Base-by-base conservation (phyloP, 441 rosid species). In the Jatropha multifida region DNA sequence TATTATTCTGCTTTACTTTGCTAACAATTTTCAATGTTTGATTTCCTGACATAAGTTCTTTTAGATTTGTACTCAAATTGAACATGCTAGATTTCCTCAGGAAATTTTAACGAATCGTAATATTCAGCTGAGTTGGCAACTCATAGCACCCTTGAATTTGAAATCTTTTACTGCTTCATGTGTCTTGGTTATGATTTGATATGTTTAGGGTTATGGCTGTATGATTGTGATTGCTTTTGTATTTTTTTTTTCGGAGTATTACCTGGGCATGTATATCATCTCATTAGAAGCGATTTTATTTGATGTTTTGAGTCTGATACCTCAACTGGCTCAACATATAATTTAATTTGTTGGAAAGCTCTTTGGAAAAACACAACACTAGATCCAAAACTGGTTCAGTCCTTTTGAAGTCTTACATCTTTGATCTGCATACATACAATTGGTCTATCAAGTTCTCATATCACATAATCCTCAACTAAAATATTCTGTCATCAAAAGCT, bases 1-100 rank as follows among this genome's bases (percentile, higher is more conserved):
- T 18, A 37, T 79, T 64, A 11, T 48, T 74, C 42, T 54, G 3
- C 66, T 73, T 69, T 66, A 10, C 60, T 20, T 68, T 74, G 65
- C 55, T 13, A 12, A 38, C 41, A 65, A 49, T n/a, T 38, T 61
- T 27, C 6, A 44, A n/a, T 56, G 76, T 64, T 72, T n/a, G 32
- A 65, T 13, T 13, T 37, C 61, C 9, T 54, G 17, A 37, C 55
- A n/a, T 54, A n/a, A 13, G 71, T 54, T n/a, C 32, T 26, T 8
- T 78, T 59, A 64, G 56, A 68, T 38, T 61, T 38, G 14, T n/a
- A 66, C 65, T 65, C 27, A 46, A 38, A 14, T 71, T 65, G 49
- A 41, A 8, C 8, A 27, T n/a, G 23, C 72, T 64, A 4, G 5
- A 74, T 26, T n/a, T 65, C 17, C 10, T 58, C 11, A 12, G 60